Evolutionary conservation across 2,329 filamentous ascomycete species (phyloP).

Genomic region (Penicillium hesseltinei): DNA sequence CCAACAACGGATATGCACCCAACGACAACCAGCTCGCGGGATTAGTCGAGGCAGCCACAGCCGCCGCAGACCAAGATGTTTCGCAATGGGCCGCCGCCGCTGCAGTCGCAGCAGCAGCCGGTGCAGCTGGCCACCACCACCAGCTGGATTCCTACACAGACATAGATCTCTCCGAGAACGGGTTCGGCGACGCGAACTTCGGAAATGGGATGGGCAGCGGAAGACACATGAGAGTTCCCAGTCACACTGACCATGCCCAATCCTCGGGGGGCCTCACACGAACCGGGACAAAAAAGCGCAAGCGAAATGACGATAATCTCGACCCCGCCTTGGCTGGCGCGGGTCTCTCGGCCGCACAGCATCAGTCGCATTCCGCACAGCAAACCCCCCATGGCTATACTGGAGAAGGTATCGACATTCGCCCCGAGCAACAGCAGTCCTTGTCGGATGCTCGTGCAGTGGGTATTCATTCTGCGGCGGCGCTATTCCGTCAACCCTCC

Average conservation of each 20-base stretch:
- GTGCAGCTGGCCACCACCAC: slow-evolving; percentile 42
- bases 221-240: slow-evolving; percentile 29
- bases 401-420: slow-evolving; percentile 37
- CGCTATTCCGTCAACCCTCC: slow-evolving; percentile 52
- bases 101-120: slow-evolving; percentile 50
- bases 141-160: slow-evolving; percentile 43
- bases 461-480: slow-evolving; percentile 54
- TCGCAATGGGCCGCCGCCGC: slow-evolving; percentile 44
- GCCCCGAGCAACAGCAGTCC: slow-evolving; percentile 38
- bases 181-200: slow-evolving; percentile 38
- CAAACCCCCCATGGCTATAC: slow-evolving; percentile 29
- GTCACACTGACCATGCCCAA: slow-evolving; percentile 30
- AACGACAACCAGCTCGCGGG: slow-evolving; percentile 47
- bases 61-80: slow-evolving; percentile 42
- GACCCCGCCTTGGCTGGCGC: slow-evolving; percentile 37
- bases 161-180: slow-evolving; percentile 42
- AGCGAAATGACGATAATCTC: slow-evolving; percentile 40
- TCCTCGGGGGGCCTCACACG: slow-evolving; percentile 33
- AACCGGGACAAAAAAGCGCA: slow-evolving; percentile 41
- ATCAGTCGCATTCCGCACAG: slow-evolving; percentile 27
- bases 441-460: slow-evolving; percentile 48
- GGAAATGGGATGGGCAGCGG: slow-evolving; percentile 26
- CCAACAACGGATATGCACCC: slow-evolving; percentile 33
- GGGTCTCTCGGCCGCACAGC: slow-evolving; percentile 25
- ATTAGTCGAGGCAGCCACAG: slow-evolving; percentile 47